Base-by-base conservation (phyloP, 2,329 filamentous ascomycete genomes). In the Scortechinia acanthostroma region DNA sequence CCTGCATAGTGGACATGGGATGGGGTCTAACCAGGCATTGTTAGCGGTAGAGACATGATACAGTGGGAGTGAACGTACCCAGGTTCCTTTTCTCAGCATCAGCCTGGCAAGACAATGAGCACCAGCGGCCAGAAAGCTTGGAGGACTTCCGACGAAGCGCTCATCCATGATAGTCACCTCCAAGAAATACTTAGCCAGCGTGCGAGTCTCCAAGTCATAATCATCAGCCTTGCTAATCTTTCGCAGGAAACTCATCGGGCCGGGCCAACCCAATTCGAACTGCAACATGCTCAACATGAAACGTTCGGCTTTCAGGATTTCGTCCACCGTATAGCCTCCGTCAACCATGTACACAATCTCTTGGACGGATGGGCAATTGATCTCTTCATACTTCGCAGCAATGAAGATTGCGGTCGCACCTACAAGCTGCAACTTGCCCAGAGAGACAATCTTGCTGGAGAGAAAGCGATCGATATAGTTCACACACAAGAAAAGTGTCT, bases 321-420 rank as follows among this genome's bases (percentile, higher is more conserved):
- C 93, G 47, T 96, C 91, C 15, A 79, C 76, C 2, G 77, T 86
- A 66, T 96, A 98, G 46, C 89, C 90, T 37, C 83, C 79, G 60
- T 98, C 93, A 33, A 98, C 93, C 91, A 98, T 97, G 71, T 91
- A 97, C 48, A 95, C 87, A 57, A 98, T 95, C 70, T 98, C 93
- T 49, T 86, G 79, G 19, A 98, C 82, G 1, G 91, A 95, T 20
- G 91, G 93, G 63, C 91, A 95, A 65, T 95, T 95, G 70, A 98
- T 96, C 69, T 98, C 93, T 65, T 98, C 93, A 60, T 96, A 98
- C 68, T 98, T 98, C 54, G 93, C 88, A 13, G 93, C 93, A 49
- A 98, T 84, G 56, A 97, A 91, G 53, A 98, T 86, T 21, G 93
- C 93, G 3, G 93, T 97, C 19, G 93, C 91, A 42, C 93, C 93